These are phyloP conservation scores for Posidonia australis DNA, from an alignment of 106 monocot species.

Conservation along the genomic window DNA sequence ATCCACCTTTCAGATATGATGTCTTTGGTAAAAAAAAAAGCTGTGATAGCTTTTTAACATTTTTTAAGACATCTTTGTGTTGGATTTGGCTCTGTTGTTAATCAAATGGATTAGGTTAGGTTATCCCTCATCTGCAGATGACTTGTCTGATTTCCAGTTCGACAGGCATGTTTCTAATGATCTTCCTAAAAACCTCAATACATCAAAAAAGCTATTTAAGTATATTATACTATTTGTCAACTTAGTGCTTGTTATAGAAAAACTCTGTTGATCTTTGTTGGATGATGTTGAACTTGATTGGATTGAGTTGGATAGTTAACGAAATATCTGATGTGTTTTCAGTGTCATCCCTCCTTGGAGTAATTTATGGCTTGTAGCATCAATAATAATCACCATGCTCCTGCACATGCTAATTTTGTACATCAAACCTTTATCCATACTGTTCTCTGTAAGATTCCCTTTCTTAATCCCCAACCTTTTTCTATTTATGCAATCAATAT, in stretches of 20 bases:
- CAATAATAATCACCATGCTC: conserved; percentile 83
- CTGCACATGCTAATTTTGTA: conserved; percentile 85
- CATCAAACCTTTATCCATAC: conserved; percentile 67
- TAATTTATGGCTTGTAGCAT: conserved; percentile 88
- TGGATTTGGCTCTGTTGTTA: no score
- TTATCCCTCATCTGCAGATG: no score
- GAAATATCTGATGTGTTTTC: conserved; percentile 14
- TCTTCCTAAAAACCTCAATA: no score
- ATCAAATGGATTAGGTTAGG: no score
- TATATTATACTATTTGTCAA: not conserved
- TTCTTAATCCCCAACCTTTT: not conserved
- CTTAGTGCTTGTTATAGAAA: not conserved
- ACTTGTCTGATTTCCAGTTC: no score
- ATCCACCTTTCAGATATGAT: no score
- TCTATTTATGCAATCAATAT: not conserved
- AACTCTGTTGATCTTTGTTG: not conserved
- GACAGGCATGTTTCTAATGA: no score
- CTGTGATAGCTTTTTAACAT: no score
- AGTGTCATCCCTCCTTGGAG: conserved; percentile 97
- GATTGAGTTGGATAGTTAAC: not conserved
- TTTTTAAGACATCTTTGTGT: no score
- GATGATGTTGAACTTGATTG: not conserved
- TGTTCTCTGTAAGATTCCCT: conserved; percentile 80
- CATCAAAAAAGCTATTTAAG: no score
- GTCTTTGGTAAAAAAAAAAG: no score